Evolutionary conservation across 768 basidiomycete species (phyloP), one percentile per base, ranked within the genome.

Genomic region (Cytidiella melzeri): DNA sequence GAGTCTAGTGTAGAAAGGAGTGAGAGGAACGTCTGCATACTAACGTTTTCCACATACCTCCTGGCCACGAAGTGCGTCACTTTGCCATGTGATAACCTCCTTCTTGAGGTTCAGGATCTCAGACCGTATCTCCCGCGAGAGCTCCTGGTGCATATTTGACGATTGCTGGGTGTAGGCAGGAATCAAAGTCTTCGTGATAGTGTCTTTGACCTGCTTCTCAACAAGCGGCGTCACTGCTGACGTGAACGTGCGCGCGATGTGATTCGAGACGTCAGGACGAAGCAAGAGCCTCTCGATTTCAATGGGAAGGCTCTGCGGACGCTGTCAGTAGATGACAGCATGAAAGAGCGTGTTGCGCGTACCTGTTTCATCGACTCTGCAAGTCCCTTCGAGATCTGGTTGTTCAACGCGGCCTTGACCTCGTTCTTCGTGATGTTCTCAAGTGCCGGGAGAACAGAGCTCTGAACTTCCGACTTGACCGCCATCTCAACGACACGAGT

Each of bases 401-500:
- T 83, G 57, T 83, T 85, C 53, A 92, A 72, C 10, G 85, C 87
- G 4, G 77, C 67, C 64, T 83, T 84, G 47, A 94, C 85, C 65
- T 92, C 90, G 43, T 67, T 80, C 67, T 82, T 85, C 7, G 88
- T 92, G 62, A 92, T 88, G 47, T 70, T 82, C 64, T 91, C 88
- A 27, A 93, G 72, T 6, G 88, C 79, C 3, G 91, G 91, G 18
- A 92, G 71, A 11, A 93, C 87, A 0, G 87, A 89, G 58, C 75
- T 84, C 62, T 88, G 88, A 13, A 92, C 84, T 62, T 92, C 90
- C 45, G 70, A 74, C 70, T 90, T 91, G 60, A 92, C 85, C 12
- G 89, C 91, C 75, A 85, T 77, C 69, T 93, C 91, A 39, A 93
- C 91, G 42, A 92, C 87, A 11, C 88, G 79, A 9, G 88, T 89